phyloP scores from a whole-genome alignment of 495 filamentous ascomycete species.

The Talaromyces thailandensis region DNA sequence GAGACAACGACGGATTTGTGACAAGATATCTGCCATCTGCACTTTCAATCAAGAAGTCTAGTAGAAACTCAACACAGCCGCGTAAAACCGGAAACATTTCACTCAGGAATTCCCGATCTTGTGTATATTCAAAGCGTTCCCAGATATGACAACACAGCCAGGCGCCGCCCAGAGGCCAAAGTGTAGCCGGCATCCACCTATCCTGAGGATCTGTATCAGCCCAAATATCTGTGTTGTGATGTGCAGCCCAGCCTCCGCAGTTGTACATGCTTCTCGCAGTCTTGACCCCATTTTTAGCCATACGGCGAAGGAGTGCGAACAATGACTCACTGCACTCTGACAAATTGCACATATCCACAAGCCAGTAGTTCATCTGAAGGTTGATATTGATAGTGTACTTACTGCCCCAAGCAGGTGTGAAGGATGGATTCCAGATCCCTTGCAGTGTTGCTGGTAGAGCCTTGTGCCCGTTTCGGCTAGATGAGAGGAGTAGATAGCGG shows the following conservation, averaged over 20 bases:
- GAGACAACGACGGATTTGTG: slow-evolving; percentile 39
- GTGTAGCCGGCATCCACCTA: slow-evolving; percentile 31
- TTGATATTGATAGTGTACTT: slow-evolving; percentile 54
- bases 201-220: slow-evolving; percentile 39
- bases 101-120: slow-evolving; percentile 22
- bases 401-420: slow-evolving; percentile 40
- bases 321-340: slow-evolving; percentile 25
- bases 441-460: slow-evolving; percentile 49
- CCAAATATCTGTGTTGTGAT: slow-evolving; percentile 43
- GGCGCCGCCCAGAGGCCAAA: slow-evolving; percentile 39
- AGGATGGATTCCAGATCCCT: slow-evolving; percentile 47
- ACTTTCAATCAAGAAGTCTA: slow-evolving; percentile 37
- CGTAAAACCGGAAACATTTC: slow-evolving; percentile 26
- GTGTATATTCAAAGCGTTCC: slow-evolving; percentile 35
- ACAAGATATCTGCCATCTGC: slow-evolving; percentile 23
- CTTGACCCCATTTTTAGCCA: slow-evolving; percentile 21
- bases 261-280: slow-evolving; percentile 40
- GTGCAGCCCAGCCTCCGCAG: slow-evolving; percentile 35
- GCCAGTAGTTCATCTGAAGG: slow-evolving; percentile 55
- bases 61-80: slow-evolving; percentile 30
- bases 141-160: slow-evolving; percentile 40
- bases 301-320: slow-evolving; percentile 30
- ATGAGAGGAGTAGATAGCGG: slow-evolving; percentile 38
- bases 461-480: slow-evolving; percentile 24
- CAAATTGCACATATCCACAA: slow-evolving; percentile 33